These are phyloP conservation scores for Penicillium manginii DNA, from an alignment of 495 filamentous ascomycete species.

Conservation along the genomic window DNA sequence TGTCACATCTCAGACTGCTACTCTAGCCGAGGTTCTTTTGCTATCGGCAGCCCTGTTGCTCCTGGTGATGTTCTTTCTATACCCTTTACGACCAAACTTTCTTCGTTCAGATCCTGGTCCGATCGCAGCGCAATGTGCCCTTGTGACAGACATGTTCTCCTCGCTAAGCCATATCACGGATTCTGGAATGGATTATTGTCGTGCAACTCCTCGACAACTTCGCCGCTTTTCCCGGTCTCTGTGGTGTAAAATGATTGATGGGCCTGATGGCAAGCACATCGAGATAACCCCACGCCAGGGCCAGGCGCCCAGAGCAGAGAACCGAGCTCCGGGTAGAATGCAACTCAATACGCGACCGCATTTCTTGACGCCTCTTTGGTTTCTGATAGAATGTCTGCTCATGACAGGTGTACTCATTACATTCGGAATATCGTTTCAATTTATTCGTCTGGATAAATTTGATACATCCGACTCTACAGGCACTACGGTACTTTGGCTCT, in stretches of 20 bases:
- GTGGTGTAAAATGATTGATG: slow-evolving; percentile 22
- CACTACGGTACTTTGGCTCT: slow-evolving; percentile 10
- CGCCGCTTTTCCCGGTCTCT: slow-evolving; percentile 20
- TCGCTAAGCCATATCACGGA: slow-evolving; percentile 6
- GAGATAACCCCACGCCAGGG: slow-evolving; percentile 16
- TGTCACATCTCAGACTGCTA: slow-evolving; percentile 18
- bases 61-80: slow-evolving; percentile 6
- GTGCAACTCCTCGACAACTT: slow-evolving; percentile 27
- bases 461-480: slow-evolving; percentile 11
- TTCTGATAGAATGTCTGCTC: slow-evolving; percentile 24
- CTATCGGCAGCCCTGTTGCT: neutral
- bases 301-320: neutral
- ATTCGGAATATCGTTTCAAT: slow-evolving; percentile 19
- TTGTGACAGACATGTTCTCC: slow-evolving; percentile 18
- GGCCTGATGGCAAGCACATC: slow-evolving; percentile 8
- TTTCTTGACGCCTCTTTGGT: slow-evolving; percentile 28
- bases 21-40: slow-evolving; percentile 19
- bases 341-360: slow-evolving; percentile 27
- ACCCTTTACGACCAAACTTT: slow-evolving; percentile 18
- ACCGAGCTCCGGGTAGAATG: neutral
- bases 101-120: slow-evolving; percentile 21
- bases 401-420: slow-evolving; percentile 14
- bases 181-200: slow-evolving; percentile 11
- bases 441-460: slow-evolving; percentile 15
- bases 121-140: slow-evolving; percentile 26